These are phyloP conservation scores for Niebla homalea DNA, from an alignment of 495 filamentous ascomycete genomes.

Conservation along the genomic window DNA sequence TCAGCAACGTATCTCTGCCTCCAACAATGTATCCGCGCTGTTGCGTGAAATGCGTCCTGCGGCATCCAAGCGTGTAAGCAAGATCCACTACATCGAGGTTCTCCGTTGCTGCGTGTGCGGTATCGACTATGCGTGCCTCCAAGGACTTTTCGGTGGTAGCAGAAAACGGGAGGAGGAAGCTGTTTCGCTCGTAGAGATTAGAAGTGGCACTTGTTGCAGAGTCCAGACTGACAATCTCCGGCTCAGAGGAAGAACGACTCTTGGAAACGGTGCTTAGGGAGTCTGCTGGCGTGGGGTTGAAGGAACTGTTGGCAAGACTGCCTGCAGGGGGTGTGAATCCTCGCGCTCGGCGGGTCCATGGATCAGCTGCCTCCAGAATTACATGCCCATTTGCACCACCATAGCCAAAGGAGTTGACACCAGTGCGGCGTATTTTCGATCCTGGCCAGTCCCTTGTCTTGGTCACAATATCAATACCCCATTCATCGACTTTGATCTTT, in stretches of 20 bases:
- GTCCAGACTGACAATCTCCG: conserved; percentile 2
- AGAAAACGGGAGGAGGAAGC: not conserved
- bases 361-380: conserved; percentile 13
- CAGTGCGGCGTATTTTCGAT: conserved; percentile 13
- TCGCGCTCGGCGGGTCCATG: not conserved
- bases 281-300: too few relatives aligned
- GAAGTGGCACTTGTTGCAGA: conserved; percentile 20
- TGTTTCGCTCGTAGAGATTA: conserved; percentile 17
- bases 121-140: not conserved
- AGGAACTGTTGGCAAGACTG: too few relatives aligned
- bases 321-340: too few relatives aligned
- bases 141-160: not conserved
- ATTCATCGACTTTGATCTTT: conserved; percentile 14
- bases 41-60: too few relatives aligned
- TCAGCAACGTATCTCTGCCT: conserved; percentile 10
- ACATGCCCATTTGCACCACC: conserved; percentile 39
- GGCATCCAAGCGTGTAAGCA: not conserved
- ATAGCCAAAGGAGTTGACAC: conserved; percentile 35
- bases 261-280: not conserved
- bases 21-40: not conserved
- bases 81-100: conserved; percentile 11
- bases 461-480: conserved; percentile 15
- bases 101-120: not conserved
- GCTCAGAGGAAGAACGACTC: not conserved
- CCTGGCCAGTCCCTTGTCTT: conserved; percentile 18